A percentile compares a stretch with the other conserved stretches of the same genome.
Evolutionary conservation across 768 basidiomycete species (phyloP).

Genomic region (Lactifluus volemus): DNA sequence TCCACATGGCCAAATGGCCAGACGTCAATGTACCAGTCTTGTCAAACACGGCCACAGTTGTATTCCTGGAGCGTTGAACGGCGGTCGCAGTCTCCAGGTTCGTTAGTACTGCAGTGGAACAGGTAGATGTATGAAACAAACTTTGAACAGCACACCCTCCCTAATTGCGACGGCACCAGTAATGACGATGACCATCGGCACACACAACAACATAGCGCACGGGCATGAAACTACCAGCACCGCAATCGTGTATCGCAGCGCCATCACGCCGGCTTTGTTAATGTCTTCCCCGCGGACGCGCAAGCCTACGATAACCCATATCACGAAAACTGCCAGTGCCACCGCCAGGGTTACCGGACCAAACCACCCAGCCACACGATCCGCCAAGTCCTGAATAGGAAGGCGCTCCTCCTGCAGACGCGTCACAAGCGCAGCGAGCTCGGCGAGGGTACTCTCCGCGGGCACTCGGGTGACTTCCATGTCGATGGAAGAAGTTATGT

Average conservation of each 20-base stretch:
- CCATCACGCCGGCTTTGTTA: slow-evolving; percentile 26
- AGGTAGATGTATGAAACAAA: not conserved
- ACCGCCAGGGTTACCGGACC: slow-evolving; percentile 40
- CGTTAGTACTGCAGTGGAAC: not conserved
- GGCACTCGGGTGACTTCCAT: slow-evolving; percentile 30
- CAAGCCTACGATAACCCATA: slow-evolving; percentile 31
- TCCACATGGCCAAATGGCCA: slow-evolving; percentile 35
- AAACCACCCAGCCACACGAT: slow-evolving; percentile 39
- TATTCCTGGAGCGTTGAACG: slow-evolving; percentile 22
- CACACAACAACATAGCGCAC: slow-evolving; percentile 35
- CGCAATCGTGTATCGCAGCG: slow-evolving; percentile 44
- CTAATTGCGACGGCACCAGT: slow-evolving; percentile 27
- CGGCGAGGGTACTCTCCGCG: slow-evolving; percentile 35
- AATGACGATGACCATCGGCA: slow-evolving; percentile 31
- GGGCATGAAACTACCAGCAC: slow-evolving; percentile 47
- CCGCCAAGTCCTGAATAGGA: slow-evolving; percentile 39
- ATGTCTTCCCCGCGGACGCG: slow-evolving; percentile 23
- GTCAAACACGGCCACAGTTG: slow-evolving; percentile 43
- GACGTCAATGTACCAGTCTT: slow-evolving; percentile 53
- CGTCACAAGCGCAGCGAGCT: slow-evolving; percentile 30
- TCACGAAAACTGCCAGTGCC: slow-evolving; percentile 30
- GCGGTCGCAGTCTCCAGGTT: slow-evolving; percentile 7
- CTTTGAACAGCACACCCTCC: slow-evolving; percentile 28
- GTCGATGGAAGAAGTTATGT: slow-evolving; percentile 28
- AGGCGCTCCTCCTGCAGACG: slow-evolving; percentile 33